These are phyloP conservation scores for Lycium ferocissimum DNA, from an alignment of 257 asterid genomes.

Conservation along the genomic window DNA sequence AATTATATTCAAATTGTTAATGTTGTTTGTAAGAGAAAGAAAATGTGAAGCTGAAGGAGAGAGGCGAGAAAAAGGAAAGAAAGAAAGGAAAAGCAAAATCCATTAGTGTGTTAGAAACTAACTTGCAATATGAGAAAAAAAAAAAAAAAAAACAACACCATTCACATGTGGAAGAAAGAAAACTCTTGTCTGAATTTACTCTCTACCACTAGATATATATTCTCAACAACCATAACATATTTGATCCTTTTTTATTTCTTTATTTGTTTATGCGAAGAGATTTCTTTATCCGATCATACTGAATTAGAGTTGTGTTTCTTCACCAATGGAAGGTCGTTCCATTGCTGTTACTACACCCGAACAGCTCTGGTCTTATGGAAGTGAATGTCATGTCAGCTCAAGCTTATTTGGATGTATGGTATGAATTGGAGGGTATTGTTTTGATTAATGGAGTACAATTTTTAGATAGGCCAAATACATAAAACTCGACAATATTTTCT, in stretches of 20 bases:
- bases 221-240: background rate
- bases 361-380: too few relatives aligned
- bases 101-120: background rate
- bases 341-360: too few relatives aligned
- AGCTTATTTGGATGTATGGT: too few relatives aligned
- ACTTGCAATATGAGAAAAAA: background rate
- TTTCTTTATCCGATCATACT: too few relatives aligned
- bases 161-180: background rate
- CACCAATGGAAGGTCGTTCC: too few relatives aligned
- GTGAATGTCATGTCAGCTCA: too few relatives aligned
- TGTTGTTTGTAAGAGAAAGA: background rate
- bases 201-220: background rate
- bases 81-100: background rate
- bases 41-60: constrained; percentile 15
- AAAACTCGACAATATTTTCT: too few relatives aligned
- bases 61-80: background rate
- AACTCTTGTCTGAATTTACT: constrained; percentile 2
- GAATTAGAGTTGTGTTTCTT: too few relatives aligned
- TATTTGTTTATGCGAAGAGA: too few relatives aligned
- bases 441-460: too few relatives aligned
- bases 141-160: background rate
- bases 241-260: background rate
- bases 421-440: too few relatives aligned
- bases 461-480: too few relatives aligned
- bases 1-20: background rate